These are phyloP conservation scores for Neoboletus brunneissimus DNA, from an alignment of 768 basidiomycete genomes.

Conservation along the genomic window DNA sequence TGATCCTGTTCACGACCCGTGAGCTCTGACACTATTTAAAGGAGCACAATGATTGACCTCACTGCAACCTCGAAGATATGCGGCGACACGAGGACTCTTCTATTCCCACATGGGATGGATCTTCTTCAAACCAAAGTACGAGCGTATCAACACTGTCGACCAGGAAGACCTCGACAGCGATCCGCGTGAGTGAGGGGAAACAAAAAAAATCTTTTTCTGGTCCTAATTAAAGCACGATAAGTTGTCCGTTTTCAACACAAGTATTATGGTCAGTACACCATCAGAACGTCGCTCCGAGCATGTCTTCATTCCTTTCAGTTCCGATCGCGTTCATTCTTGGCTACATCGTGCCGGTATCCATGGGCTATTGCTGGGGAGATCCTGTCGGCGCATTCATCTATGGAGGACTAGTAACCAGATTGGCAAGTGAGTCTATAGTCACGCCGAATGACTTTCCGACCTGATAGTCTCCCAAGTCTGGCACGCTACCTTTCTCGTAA, in stretches of 20 bases:
- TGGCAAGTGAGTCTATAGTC: slow-evolving; percentile 7
- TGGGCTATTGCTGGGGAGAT: slow-evolving; percentile 10
- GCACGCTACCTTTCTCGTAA: slow-evolving; percentile 9
- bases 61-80: slow-evolving; percentile 1
- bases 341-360: background rate
- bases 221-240: background rate
- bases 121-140: slow-evolving; percentile 12
- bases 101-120: slow-evolving; percentile 13
- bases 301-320: slow-evolving; percentile 1
- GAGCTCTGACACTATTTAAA: background rate
- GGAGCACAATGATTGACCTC: background rate
- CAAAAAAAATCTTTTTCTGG: background rate
- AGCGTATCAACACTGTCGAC: slow-evolving; percentile 5
- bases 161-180: slow-evolving; percentile 5
- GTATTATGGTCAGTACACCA: slow-evolving; percentile 6
- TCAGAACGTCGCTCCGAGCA: background rate
- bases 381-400: slow-evolving; percentile 9
- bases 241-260: slow-evolving; percentile 12
- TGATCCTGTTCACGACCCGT: slow-evolving; percentile 13
- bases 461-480: slow-evolving; percentile 5
- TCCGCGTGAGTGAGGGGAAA: slow-evolving; percentile 5
- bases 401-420: slow-evolving; percentile 7
- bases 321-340: slow-evolving; percentile 9
- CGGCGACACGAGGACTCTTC: slow-evolving; percentile 7
- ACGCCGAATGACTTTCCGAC: background rate